These are phyloP conservation scores for Dactylella cylindrospora DNA, from an alignment of 2,329 filamentous ascomycete genomes.

Conservation along the genomic window DNA sequence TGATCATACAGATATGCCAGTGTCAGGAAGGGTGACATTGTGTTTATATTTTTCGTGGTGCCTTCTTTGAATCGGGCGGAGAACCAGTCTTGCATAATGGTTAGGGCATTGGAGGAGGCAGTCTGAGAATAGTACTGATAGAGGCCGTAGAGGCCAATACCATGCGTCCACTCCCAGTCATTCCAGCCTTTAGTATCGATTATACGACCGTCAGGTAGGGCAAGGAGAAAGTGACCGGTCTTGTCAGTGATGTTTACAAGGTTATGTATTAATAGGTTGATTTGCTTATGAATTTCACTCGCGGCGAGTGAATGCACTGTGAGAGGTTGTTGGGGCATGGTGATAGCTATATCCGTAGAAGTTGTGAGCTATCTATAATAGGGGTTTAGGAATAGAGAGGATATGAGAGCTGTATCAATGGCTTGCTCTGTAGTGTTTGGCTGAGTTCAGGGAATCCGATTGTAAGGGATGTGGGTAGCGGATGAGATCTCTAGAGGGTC, in stretches of 20 bases:
- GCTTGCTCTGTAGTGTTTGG: no score
- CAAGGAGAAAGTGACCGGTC: constrained; percentile 72
- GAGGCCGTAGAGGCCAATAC: constrained; percentile 75
- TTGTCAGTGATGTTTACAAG: constrained; percentile 75
- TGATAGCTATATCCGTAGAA: no score
- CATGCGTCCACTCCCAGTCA: constrained; percentile 81
- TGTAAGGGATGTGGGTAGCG: no score
- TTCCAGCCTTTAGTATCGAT: constrained; percentile 85
- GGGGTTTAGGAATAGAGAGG: no score
- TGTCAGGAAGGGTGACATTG: constrained; percentile 76
- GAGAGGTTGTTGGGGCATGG: constrained; percentile 52
- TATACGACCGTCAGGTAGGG: constrained; percentile 69
- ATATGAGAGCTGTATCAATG: no score
- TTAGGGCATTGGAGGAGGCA: constrained; percentile 62
- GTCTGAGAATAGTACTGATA: constrained; percentile 80
- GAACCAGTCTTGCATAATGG: constrained; percentile 75
- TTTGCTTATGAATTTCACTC: constrained; percentile 58
- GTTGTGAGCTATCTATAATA: no score
- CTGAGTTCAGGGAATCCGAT: no score
- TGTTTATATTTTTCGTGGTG: constrained; percentile 78
- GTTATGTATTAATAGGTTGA: constrained; percentile 69
- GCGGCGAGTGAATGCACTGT: constrained; percentile 52
- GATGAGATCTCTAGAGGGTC: neutral
- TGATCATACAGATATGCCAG: constrained; percentile 77
- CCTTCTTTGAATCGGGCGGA: constrained; percentile 66